Percentiles rank a stretch among this genome's conserved stretches.
These are phyloP conservation scores for Kuraishia floccosa DNA, from an alignment of 805 yeast genomes.

Conservation along the genomic window DNA sequence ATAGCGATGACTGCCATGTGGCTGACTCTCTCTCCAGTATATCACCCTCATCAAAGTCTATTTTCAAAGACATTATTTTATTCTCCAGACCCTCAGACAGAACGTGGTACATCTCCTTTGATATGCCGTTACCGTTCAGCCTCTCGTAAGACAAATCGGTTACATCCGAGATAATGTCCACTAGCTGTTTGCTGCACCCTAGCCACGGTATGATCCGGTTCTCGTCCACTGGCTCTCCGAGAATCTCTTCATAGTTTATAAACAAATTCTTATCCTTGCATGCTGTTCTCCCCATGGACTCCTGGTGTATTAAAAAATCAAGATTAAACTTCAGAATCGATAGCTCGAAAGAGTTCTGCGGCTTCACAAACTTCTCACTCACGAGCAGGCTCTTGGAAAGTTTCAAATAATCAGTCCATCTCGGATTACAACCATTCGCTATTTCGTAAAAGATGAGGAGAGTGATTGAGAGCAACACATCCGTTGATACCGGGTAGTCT, in stretches of 20 bases:
- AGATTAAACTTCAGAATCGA: slow-evolving; percentile 3
- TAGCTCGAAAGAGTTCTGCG: slow-evolving; percentile 2
- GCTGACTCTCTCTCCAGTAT: too few relatives aligned
- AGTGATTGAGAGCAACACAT: slow-evolving; percentile 2
- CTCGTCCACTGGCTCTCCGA: slow-evolving; percentile 2
- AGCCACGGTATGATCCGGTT: slow-evolving; percentile 15
- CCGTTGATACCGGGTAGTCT: neutral
- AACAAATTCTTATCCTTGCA: slow-evolving; percentile 5
- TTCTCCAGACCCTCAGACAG: slow-evolving; percentile 2
- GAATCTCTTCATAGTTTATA: slow-evolving; percentile 13
- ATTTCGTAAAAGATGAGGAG: slow-evolving; percentile 5
- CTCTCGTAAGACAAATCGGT: slow-evolving; percentile 22
- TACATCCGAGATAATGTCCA: slow-evolving; percentile 17
- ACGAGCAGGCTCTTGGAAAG: slow-evolving; percentile 2
- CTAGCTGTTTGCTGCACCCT: slow-evolving; percentile 18
- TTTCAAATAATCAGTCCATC: slow-evolving; percentile 4
- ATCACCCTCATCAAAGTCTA: neutral
- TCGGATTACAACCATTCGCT: slow-evolving; percentile 5
- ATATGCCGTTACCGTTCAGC: slow-evolving; percentile 1
- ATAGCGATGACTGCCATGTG: too few relatives aligned
- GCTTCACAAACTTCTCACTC: slow-evolving; percentile 5
- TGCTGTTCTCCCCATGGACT: slow-evolving; percentile 7
- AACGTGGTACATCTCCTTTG: slow-evolving; percentile 1
- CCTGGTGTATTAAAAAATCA: slow-evolving; percentile 6
- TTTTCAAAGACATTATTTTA: neutral